These are phyloP conservation scores for Fagopyrum tataricum DNA, from an alignment of 148 eudicot species.

Conservation along the genomic window DNA sequence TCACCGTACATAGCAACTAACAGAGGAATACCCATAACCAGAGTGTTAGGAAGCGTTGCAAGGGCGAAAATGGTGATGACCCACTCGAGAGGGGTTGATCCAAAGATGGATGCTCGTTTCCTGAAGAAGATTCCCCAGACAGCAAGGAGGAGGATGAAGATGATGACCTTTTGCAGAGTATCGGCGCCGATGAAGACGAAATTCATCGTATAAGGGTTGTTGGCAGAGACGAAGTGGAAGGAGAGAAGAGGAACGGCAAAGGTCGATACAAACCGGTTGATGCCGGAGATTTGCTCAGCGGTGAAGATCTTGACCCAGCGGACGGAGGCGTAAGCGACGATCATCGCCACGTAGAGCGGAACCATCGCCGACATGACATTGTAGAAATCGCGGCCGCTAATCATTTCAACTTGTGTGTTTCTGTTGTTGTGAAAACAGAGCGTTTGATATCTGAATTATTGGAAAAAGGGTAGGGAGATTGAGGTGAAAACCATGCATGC, in stretches of 20 bases:
- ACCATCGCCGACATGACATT: constrained; percentile 41
- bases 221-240: constrained; percentile 47
- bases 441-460: background rate
- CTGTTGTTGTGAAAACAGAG: background rate
- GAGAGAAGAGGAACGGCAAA: constrained; percentile 48
- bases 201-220: constrained; percentile 44
- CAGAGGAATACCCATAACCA: constrained; percentile 52
- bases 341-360: constrained; percentile 51
- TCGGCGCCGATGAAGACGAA: constrained; percentile 46
- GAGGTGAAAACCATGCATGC: no score
- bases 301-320: constrained; percentile 52
- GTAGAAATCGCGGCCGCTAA: constrained; percentile 37
- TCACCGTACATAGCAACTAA: constrained; percentile 43
- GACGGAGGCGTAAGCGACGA: constrained; percentile 44
- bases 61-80: constrained; percentile 39
- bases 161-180: constrained; percentile 29
- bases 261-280: constrained; percentile 47
- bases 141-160: constrained; percentile 28
- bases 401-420: constrained; percentile 15
- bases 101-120: background rate
- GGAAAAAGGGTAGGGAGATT: background rate
- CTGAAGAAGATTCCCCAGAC: constrained; percentile 21
- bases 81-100: constrained; percentile 39
- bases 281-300: constrained; percentile 53
- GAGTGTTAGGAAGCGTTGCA: constrained; percentile 46